Percentiles rank a stretch among this genome's conserved stretches.
Conservation (phyloP, 1,139 yeast genomes). For the Scheffersomyces parashehatae region DNA sequence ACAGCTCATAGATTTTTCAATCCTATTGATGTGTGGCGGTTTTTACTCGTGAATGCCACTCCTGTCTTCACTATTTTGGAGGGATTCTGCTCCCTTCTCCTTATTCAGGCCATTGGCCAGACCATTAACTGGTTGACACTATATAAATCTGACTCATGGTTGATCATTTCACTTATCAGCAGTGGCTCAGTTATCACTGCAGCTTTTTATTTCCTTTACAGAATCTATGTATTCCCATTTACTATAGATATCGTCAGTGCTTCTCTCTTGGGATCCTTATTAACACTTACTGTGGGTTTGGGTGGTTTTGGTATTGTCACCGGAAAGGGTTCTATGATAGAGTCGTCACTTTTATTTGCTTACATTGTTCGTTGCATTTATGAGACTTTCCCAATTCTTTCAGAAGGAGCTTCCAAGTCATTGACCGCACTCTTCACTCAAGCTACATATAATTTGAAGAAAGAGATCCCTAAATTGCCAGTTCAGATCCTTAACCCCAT, state of each 20-base stretch:
- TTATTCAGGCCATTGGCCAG: constrained; percentile 90
- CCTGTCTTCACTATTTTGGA: constrained; percentile 86
- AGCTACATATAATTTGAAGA: constrained; percentile 37
- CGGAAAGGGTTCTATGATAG: constrained; percentile 84
- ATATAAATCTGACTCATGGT: constrained; percentile 74
- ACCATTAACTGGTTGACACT: constrained; percentile 72
- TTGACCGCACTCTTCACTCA: constrained; percentile 38
- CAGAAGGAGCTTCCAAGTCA: constrained; percentile 49
- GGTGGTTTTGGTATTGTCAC: constrained; percentile 84
- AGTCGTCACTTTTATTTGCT: constrained; percentile 80
- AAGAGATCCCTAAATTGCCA: constrained; percentile 42
- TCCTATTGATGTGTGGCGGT: constrained; percentile 56
- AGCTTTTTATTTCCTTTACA: constrained; percentile 74
- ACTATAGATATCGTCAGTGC: constrained; percentile 78
- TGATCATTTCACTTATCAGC: constrained; percentile 68
- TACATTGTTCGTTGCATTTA: constrained; percentile 91
- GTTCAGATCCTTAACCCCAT: constrained; percentile 42
- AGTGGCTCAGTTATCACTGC: constrained; percentile 78
- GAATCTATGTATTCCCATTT: constrained; percentile 74
- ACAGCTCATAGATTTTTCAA: constrained; percentile 14
- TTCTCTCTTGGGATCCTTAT: constrained; percentile 78
- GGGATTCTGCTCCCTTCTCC: constrained; percentile 86
- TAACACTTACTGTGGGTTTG: constrained; percentile 72
- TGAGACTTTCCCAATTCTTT: constrained; percentile 83
- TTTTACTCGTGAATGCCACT: constrained; percentile 73